Evolutionary conservation across 2,329 filamentous ascomycete genomes (phyloP).

Genomic region (Penicillium digitatum): DNA sequence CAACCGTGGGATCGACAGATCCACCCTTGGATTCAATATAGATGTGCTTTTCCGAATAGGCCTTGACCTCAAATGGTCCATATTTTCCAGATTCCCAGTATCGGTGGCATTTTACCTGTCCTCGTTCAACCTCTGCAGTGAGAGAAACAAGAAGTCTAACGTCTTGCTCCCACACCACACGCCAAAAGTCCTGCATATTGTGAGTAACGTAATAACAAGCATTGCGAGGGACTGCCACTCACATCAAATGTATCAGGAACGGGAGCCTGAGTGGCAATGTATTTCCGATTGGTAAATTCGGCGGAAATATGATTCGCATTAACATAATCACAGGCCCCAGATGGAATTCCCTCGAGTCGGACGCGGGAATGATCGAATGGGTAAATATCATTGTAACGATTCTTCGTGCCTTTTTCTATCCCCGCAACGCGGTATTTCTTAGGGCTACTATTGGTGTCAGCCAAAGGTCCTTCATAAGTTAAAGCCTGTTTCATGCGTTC

Average conservation of each 20-base stretch:
- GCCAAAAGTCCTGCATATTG: slow-evolving; percentile 80
- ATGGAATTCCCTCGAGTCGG: slow-evolving; percentile 63
- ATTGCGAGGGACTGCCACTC: slow-evolving; percentile 36
- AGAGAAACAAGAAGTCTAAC: slow-evolving; percentile 94
- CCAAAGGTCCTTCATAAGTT: slow-evolving; percentile 54
- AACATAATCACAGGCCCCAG: slow-evolving; percentile 81
- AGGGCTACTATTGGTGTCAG: slow-evolving; percentile 38
- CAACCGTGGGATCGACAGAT: slow-evolving; percentile 31
- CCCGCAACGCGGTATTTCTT: slow-evolving; percentile 71
- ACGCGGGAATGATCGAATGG: slow-evolving; percentile 93
- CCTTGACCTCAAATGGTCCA: slow-evolving; percentile 69
- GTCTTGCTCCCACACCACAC: slow-evolving; percentile 94
- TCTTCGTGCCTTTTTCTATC: slow-evolving; percentile 91
- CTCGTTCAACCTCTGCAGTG: slow-evolving; percentile 88
- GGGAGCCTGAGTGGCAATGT: slow-evolving; percentile 93
- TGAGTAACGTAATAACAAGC: neutral
- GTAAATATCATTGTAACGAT: slow-evolving; percentile 96
- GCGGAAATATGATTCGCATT: slow-evolving; percentile 87
- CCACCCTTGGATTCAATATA: slow-evolving; percentile 62
- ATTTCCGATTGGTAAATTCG: slow-evolving; percentile 77
- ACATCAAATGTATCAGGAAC: slow-evolving; percentile 88
- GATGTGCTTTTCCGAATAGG: slow-evolving; percentile 76
- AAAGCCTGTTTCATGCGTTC: slow-evolving; percentile 85
- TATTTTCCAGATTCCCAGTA: slow-evolving; percentile 84
- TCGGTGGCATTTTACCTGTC: slow-evolving; percentile 88